Evolutionary conservation across 768 basidiomycete genomes (phyloP).

Genomic region (Hebeloma cylindrosporum): DNA sequence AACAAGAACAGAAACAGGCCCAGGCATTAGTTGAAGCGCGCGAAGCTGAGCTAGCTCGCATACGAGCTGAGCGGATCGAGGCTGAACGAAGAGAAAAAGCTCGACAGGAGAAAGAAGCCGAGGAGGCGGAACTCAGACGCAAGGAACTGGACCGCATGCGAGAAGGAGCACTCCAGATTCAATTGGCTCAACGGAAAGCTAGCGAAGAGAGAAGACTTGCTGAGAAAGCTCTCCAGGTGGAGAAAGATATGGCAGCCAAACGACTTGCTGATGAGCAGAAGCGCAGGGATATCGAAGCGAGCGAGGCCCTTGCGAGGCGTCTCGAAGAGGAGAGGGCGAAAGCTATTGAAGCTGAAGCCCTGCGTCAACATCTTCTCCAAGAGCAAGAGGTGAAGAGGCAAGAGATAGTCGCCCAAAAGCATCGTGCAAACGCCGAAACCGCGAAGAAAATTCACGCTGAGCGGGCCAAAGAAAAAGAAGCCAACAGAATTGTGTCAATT

Average conservation of each 20-base stretch:
- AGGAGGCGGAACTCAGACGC: slow-evolving; percentile 4
- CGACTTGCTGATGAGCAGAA: no score
- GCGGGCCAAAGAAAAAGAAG: no score
- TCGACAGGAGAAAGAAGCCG: slow-evolving; percentile 13
- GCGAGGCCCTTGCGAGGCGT: background rate
- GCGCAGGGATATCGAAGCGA: no score
- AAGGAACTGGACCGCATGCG: background rate
- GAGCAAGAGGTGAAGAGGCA: slow-evolving; percentile 31
- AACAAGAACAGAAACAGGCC: slow-evolving; percentile 3
- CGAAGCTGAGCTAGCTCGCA: slow-evolving; percentile 6
- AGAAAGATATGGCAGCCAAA: slow-evolving; percentile 3
- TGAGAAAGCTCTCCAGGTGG: background rate
- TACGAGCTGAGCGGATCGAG: slow-evolving; percentile 1
- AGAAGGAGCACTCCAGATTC: slow-evolving; percentile 2
- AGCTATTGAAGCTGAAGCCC: slow-evolving; percentile 4
- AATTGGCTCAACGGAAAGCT: background rate
- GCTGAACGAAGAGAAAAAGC: slow-evolving; percentile 16
- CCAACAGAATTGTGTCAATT: no score
- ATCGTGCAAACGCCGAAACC: slow-evolving; percentile 27
- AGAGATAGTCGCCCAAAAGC: slow-evolving; percentile 30
- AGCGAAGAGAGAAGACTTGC: slow-evolving; percentile 3
- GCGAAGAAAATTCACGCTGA: slow-evolving; percentile 28
- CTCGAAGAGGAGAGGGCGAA: background rate
- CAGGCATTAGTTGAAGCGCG: slow-evolving; percentile 9
- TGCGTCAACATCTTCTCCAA: slow-evolving; percentile 26